Conservation (phyloP, 2,329 filamentous ascomycete genomes). For the Lasiodiplodia sp. region DNA sequence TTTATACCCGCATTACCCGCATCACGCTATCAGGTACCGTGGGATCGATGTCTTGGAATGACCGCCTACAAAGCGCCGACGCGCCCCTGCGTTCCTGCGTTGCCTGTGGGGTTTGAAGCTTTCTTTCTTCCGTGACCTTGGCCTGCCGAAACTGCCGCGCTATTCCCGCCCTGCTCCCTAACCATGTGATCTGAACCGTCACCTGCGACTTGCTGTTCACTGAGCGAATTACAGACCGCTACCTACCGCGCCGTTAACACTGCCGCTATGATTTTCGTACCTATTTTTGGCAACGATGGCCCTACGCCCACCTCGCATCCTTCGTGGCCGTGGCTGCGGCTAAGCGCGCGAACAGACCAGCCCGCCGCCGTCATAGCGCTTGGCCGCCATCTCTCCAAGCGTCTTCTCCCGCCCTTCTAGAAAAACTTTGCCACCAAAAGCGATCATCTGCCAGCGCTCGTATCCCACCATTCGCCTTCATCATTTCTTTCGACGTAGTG, state of each 20-base stretch:
- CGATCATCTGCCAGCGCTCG: neutral
- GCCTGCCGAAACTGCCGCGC: neutral
- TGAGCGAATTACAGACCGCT: neutral
- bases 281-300: slow-evolving; percentile 12
- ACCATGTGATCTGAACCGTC: neutral
- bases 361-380: neutral
- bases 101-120: too few species aligned
- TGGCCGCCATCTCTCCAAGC: neutral
- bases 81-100: neutral
- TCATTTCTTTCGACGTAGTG: neutral
- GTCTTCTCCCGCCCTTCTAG: slow-evolving; percentile 19
- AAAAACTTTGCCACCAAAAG: neutral
- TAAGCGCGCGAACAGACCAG: neutral
- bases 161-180: neutral
- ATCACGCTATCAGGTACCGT: slow-evolving; percentile 10
- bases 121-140: neutral
- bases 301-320: slow-evolving; percentile 11
- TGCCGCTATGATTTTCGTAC: neutral
- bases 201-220: neutral
- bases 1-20: neutral
- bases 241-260: neutral
- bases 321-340: slow-evolving; percentile 1
- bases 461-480: neutral
- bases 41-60: slow-evolving; percentile 8
- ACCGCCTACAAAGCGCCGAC: neutral